These are phyloP conservation scores for Simmondsia chinensis DNA, from an alignment of 148 eudicot species.

Conservation along the genomic window DNA sequence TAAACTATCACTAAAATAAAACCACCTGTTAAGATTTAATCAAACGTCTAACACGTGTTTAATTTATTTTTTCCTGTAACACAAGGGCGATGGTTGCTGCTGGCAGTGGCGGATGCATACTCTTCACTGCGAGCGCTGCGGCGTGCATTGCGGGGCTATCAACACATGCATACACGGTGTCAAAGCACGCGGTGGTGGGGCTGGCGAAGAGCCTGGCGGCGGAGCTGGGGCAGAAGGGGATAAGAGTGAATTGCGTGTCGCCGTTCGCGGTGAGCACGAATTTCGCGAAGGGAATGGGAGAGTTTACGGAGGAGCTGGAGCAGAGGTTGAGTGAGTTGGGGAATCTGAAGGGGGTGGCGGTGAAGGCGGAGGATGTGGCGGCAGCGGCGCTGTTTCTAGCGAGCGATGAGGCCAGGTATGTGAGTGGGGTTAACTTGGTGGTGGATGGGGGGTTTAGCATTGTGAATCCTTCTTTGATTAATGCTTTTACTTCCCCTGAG, in stretches of 20 bases:
- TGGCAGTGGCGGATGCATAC: constrained; percentile 21
- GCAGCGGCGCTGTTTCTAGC: constrained; percentile 35
- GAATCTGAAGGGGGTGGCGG: constrained; percentile 17
- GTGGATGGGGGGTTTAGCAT: constrained; percentile 37
- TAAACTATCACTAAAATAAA: too few species aligned
- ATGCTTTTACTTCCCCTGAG: constrained; percentile 2
- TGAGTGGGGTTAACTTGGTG: constrained; percentile 34
- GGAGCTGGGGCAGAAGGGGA: constrained; percentile 34
- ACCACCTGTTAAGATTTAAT: too few species aligned
- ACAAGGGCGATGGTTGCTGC: constrained; percentile 39
- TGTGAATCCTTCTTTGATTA: constrained; percentile 14
- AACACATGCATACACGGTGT: constrained; percentile 32
- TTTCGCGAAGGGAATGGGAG: constrained; percentile 6
- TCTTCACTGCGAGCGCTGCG: constrained; percentile 34
- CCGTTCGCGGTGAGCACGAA: constrained; percentile 17
- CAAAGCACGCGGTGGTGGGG: constrained; percentile 33
- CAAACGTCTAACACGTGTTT: too few species aligned
- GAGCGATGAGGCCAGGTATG: constrained; percentile 36
- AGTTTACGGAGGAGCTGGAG: background rate
- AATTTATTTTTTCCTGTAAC: too few species aligned
- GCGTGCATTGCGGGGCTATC: constrained; percentile 16
- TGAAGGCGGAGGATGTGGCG: constrained; percentile 26
- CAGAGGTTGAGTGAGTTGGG: constrained; percentile 6
- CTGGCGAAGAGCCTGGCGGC: constrained; percentile 29
- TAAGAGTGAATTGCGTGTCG: constrained; percentile 33